Evolutionary conservation across 2,329 filamentous ascomycete genomes (phyloP).

Genomic region (Cadophora malorum): DNA sequence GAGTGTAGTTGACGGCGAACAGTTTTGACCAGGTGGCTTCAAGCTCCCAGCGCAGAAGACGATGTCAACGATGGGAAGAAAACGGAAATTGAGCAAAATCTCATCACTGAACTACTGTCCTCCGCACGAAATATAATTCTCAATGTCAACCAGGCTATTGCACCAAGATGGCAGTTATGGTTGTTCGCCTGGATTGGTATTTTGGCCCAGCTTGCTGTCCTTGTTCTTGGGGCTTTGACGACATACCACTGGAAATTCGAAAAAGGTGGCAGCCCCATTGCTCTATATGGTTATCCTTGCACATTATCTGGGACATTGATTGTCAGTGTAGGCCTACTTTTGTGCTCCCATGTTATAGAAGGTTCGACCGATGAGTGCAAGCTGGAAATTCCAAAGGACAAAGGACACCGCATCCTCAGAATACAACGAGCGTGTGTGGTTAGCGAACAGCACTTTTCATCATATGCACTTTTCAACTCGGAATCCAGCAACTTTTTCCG

Average conservation of each 20-base stretch:
- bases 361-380: conserved; percentile 5
- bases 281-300: conserved; percentile 6
- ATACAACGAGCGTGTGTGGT: conserved; percentile 1
- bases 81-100: too few species aligned
- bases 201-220: background rate
- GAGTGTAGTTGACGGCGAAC: too few species aligned
- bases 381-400: background rate
- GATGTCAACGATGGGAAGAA: too few species aligned
- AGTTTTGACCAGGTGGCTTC: too few species aligned
- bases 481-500: background rate
- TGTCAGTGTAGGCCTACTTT: background rate
- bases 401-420: background rate
- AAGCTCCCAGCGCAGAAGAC: too few species aligned
- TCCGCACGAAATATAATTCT: conserved; percentile 9
- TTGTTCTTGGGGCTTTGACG: background rate
- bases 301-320: background rate
- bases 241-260: conserved; percentile 10
- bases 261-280: background rate
- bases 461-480: background rate
- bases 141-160: background rate
- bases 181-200: conserved; percentile 4
- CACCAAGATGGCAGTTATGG: conserved; percentile 9
- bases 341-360: conserved; percentile 6
- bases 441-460: conserved; percentile 10
- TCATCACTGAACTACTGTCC: background rate